Conservation (phyloP, 2,329 filamentous ascomycete genomes). For the Hymenoscyphus fructigenus region DNA sequence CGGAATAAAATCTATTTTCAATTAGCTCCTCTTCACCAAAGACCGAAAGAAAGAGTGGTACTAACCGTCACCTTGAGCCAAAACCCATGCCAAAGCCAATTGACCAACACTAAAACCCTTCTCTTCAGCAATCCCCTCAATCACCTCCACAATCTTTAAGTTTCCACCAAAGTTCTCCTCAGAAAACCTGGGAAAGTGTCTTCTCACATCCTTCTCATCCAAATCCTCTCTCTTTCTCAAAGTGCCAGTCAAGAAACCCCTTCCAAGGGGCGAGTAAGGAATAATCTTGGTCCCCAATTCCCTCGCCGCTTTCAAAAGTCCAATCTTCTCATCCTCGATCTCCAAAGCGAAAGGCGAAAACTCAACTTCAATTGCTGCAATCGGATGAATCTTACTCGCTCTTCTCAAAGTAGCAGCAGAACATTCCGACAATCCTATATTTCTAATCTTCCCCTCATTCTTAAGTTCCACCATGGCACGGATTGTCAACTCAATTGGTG, state of each 20-base stretch:
- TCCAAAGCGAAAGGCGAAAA: slow-evolving; percentile 55
- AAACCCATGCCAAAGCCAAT: slow-evolving; percentile 52
- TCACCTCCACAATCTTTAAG: slow-evolving; percentile 45
- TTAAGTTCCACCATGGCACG: slow-evolving; percentile 43
- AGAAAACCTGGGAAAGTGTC: slow-evolving; percentile 44
- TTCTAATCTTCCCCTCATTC: slow-evolving; percentile 54
- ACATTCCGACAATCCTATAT: slow-evolving; percentile 56
- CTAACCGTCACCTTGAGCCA: slow-evolving; percentile 45
- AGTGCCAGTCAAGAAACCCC: slow-evolving; percentile 53
- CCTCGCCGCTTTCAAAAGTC: slow-evolving; percentile 52
- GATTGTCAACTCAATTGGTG: slow-evolving; percentile 46
- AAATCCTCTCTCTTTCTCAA: slow-evolving; percentile 49
- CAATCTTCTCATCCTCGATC: slow-evolving; percentile 51
- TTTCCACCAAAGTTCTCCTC: slow-evolving; percentile 53
- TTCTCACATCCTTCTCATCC: slow-evolving; percentile 48
- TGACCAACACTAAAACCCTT: slow-evolving; percentile 51
- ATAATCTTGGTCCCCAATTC: slow-evolving; percentile 59
- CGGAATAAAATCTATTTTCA: slow-evolving; percentile 46
- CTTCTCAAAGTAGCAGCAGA: slow-evolving; percentile 50
- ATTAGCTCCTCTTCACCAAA: background rate
- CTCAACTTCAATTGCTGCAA: slow-evolving; percentile 54
- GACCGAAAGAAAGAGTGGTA: background rate
- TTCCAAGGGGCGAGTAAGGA: slow-evolving; percentile 58
- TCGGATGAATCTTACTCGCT: slow-evolving; percentile 49
- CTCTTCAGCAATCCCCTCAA: slow-evolving; percentile 46